Base-by-base conservation (phyloP, 179 eudicot species). In the Beta lomatogona region DNA sequence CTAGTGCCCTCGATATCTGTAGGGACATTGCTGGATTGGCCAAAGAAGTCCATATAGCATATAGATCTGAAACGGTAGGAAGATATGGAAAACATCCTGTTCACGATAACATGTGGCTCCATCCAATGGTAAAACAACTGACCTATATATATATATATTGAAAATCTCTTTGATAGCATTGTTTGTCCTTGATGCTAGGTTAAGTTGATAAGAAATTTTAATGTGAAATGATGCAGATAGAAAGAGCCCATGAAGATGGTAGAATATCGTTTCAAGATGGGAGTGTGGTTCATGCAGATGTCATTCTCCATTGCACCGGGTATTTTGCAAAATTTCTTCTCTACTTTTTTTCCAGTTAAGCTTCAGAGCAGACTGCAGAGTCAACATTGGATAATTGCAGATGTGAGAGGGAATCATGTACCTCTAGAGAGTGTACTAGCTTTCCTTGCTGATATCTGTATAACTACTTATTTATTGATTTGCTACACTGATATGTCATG, bases 231-330 rank as follows among this genome's bases (percentile, higher is more conserved):
- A 59, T 87, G 91, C 92, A 95, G 99, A 89, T 95, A 80, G 83
- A 84, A 78, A 84, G 86, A 55, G 96, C 88, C 63, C 84, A 82
- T 73, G 90, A 86, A 83, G 94, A 94, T 86, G 94, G 99, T 52
- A 81, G 81, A 11, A 86, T 96, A 58, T 83, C 76, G 67, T 94
- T 94, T 81, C 88, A 82, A 85, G 93, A 92, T 82, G 97, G 92
- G 81, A 81, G 80, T 68, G 74, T 75, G 52, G 87, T 88, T 64
- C 18, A 21, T 83, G 97, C 94, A 45, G 91, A 93, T 83, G 84
- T 89, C 72, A 93, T 96, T 71, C 86, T 96, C 44, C 92, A 96
- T 73, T 96, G 99, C 86, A 94, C 99, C 0, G 99, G 99, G 98
- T 92, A 89, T 57, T 13, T 19, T 83, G 45, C 41, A 6, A 8